Evolutionary conservation across 2,329 filamentous ascomycete species (phyloP), one percentile per base, ranked within the genome.

Genomic region (Cadophora sp.): DNA sequence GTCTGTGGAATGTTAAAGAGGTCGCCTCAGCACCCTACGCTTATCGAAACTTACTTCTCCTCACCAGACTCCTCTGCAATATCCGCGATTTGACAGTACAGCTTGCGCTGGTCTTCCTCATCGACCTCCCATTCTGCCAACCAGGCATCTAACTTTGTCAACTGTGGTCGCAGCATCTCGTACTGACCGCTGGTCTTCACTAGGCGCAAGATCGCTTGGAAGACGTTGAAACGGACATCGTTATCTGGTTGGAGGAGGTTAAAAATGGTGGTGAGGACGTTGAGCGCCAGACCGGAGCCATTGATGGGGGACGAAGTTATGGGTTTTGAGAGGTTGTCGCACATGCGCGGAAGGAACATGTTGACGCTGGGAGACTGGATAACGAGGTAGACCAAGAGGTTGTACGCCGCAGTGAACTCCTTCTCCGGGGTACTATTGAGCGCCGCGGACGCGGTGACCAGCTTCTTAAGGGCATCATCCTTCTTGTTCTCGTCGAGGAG

Each of bases 321-420:
- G 72, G 96, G 95, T 80, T 93, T 91, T 73, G 89, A 89, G 78
- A 99, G 92, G 83, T 97, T 95, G 77, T 90, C 86, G 88, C 96
- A 98, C 77, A 99, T 90, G 76, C 88, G 87, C 68, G 93, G 92
- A 73, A 99, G 90, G 84, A 96, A 92, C 82, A 92, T 92, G 81
- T 93, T 91, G 74, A 92, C 88, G 76, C 94, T 92, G 76, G 92
- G 89, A 69, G 94, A 93, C 83, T 97, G 93, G 77, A 93, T 87
- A 74, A 97, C 89, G 69, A 99, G 90, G 84, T 97, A 93, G 78
- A 98, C 91, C 80, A 99, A 91, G 75, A 98, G 91, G 84, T 99
- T 98, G 84, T 97, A 97, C 70, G 95, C 93, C 68, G 95, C 91
- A 69, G 93, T 94, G 80, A 97, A 96, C 82, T 98, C 95, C 87